phyloP scores from a whole-genome alignment of 352 stramenopile genomes.

The Phytophthora crassamura region DNA sequence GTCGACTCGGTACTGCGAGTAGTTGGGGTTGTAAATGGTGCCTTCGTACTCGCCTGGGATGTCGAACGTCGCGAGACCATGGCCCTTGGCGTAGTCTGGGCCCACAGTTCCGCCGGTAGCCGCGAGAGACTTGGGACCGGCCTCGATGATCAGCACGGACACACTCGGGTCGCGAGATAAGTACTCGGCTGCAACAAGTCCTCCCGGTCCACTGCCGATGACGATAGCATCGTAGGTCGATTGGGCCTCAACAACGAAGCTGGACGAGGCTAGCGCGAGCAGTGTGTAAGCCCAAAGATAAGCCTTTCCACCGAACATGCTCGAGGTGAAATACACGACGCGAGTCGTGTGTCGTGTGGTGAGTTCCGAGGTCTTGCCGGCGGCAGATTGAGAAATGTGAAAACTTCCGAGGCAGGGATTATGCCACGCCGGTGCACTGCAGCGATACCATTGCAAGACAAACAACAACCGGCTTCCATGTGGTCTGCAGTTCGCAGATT shows the following conservation, averaged over 20 bases:
- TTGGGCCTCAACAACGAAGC: constrained; percentile 27
- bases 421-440: not conserved
- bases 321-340: constrained; percentile 5
- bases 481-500: constrained; percentile 1
- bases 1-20: constrained; percentile 53
- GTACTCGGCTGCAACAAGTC: constrained; percentile 67
- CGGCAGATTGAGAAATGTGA: constrained; percentile 9
- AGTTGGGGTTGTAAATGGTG: constrained; percentile 45
- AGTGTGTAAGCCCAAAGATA: constrained; percentile 34
- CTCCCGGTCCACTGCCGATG: constrained; percentile 63
- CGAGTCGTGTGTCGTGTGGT: constrained; percentile 10
- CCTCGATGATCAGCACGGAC: constrained; percentile 69
- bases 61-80: constrained; percentile 67
- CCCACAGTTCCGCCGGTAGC: constrained; percentile 53
- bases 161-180: constrained; percentile 58
- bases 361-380: not conserved
- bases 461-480: constrained; percentile 12
- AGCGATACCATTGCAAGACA: not conserved
- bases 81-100: constrained; percentile 46
- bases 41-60: constrained; percentile 69
- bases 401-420: not conserved
- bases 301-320: constrained; percentile 32
- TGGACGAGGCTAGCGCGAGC: constrained; percentile 26
- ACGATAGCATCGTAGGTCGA: constrained; percentile 62
- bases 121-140: constrained; percentile 49